Evolutionary conservation across 1,284 basidiomycete species (phyloP).

Genomic region (Amylostereum areolatum): DNA sequence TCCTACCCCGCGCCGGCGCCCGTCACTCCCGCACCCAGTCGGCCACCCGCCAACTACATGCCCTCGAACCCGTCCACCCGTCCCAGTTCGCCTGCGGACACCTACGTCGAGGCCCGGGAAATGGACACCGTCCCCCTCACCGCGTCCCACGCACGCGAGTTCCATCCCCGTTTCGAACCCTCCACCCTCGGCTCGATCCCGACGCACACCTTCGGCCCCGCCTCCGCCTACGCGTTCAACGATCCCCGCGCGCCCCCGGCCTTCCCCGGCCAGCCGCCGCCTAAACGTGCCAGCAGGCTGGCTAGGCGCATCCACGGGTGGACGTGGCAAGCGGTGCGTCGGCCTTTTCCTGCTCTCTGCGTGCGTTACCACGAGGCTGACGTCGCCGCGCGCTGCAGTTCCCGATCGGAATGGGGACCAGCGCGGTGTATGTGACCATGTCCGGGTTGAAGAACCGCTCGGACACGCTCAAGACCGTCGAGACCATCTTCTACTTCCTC

Average conservation of each 20-base stretch:
- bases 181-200: not conserved
- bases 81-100: too few species aligned
- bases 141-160: too few species aligned
- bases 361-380: too few species aligned
- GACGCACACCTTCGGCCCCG: not conserved
- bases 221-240: not conserved
- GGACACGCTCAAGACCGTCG: conserved; percentile 25
- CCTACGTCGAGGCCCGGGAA: too few species aligned
- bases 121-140: too few species aligned
- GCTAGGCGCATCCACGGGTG: not conserved
- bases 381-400: conserved; percentile 24
- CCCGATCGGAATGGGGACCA: conserved; percentile 45
- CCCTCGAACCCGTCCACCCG: too few species aligned
- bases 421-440: conserved; percentile 41
- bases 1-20: too few species aligned
- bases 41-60: too few species aligned
- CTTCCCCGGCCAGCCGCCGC: not conserved
- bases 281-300: not conserved
- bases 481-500: conserved; percentile 41
- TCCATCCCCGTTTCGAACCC: too few species aligned
- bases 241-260: not conserved
- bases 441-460: conserved; percentile 33
- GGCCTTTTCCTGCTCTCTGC: too few species aligned
- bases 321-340: not conserved
- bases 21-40: too few species aligned